Base-by-base conservation (phyloP, 2,329 filamentous ascomycete species). In the Cladosporium sp. region DNA sequence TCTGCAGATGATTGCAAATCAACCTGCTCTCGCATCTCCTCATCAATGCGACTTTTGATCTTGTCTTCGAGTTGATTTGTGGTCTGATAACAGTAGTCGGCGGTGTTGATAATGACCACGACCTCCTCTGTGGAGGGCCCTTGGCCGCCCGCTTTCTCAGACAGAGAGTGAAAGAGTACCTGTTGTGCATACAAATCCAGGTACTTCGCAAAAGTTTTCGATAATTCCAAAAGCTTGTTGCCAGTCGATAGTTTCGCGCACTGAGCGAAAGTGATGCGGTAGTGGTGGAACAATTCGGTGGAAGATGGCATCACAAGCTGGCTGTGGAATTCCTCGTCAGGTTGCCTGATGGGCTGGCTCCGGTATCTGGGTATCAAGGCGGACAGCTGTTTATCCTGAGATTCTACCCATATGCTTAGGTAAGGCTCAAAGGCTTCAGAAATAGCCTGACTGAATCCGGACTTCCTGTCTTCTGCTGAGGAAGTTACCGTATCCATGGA, bases 401-500 rank as follows among this genome's bases (percentile, higher is more conserved):
- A 92, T 53, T 97, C 92, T 1, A 98, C 90, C 93, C 93, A 98
- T 3, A 98, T 74, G 65, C 89, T 95, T 57, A 98, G 78, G 67
- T 97, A 98, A 1, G 93, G 93, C 69, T 97, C 93, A 63, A 98
- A 98, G 0, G 93, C 93, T 55, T 94, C 89, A 0, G 93, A 97
- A 53, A 98, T 95, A 3, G 88, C 85, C 50, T 95, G 89, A 49
- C 88, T 86, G 67, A 96, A 96, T 49, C 81, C 84, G 16, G 87
- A 83, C 0, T 83, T 74, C 58, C 84, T 84, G 46, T 90, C 87
- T 53, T 91, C 87, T 7, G 80, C 75, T 1, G 88, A 94, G 54
- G 83, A 65, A 7, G 54, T 85, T 25, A 95, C 79, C 0, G 92
- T 97, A 66, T 98, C 93, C 50, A 94, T 90, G 36, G 92, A 97